Conservation (phyloP, 257 asterid genomes). For the Fraxinus quadrangulata region DNA sequence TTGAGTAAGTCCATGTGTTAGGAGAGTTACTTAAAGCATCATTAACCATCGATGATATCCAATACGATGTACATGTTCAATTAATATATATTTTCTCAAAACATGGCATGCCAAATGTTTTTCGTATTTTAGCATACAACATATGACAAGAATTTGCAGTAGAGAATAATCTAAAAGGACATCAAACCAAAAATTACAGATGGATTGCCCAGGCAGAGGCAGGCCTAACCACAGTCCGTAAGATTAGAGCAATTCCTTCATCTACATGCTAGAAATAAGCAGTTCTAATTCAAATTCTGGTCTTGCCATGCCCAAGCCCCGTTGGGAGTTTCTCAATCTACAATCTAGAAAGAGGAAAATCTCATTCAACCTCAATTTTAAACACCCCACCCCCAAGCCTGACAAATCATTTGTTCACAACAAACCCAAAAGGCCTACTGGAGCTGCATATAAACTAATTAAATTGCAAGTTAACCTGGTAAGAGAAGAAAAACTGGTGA, state of each 20-base stretch:
- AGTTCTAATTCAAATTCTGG: not conserved
- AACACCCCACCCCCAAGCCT: not conserved
- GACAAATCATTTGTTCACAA: not conserved
- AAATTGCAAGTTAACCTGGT: not conserved
- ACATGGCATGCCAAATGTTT: not conserved
- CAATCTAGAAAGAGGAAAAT: not conserved
- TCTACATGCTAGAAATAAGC: not conserved
- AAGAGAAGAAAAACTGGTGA: not conserved
- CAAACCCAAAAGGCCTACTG: not conserved
- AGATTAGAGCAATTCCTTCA: not conserved
- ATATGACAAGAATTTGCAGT: not conserved
- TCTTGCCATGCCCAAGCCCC: not conserved
- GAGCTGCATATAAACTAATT: not conserved
- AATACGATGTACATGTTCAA: not conserved
- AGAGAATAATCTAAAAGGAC: not conserved
- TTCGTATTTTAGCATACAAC: not conserved
- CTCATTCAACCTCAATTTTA: not conserved
- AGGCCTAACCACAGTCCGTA: not conserved
- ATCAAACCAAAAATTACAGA: not conserved
- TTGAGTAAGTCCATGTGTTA: not conserved
- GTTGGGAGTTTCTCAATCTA: not conserved
- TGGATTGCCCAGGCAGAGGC: not conserved
- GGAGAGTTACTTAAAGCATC: slow-evolving; percentile 13
- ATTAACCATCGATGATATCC: not conserved
- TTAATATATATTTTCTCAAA: not conserved